Conservation (phyloP, 192 early-diverging fungal genomes). For the Entophlyctis helioformis region DNA sequence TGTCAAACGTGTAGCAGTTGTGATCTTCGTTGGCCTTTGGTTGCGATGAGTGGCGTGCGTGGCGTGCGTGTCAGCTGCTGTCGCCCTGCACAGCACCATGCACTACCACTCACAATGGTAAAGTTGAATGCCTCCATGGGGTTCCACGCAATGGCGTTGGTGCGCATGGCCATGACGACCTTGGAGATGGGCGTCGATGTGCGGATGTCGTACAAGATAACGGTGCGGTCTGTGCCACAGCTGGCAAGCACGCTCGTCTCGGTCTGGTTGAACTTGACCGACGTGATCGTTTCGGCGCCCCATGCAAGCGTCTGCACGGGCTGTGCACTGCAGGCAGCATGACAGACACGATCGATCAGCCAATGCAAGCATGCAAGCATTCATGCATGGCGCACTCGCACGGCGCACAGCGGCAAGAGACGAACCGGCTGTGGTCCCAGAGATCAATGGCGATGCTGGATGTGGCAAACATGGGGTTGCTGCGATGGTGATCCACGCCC, state of each 20-base stretch:
- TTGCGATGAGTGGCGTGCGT: conserved; percentile 5
- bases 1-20: conserved; percentile 94
- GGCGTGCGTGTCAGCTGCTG: conserved; percentile 61
- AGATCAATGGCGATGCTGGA: conserved; percentile 75
- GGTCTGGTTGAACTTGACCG: conserved; percentile 94
- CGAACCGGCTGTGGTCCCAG: conserved; percentile 70
- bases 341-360: conserved; percentile 1
- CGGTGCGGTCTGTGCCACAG: conserved; percentile 85
- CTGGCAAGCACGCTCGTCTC: conserved; percentile 87
- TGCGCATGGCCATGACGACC: conserved; percentile 57
- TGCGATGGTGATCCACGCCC: conserved; percentile 85
- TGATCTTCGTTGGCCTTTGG: conserved; percentile 87
- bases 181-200: conserved; percentile 80
- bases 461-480: conserved; percentile 74
- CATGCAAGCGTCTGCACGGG: conserved; percentile 76
- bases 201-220: conserved; percentile 90
- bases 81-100: conserved; percentile 46
- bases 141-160: conserved; percentile 98
- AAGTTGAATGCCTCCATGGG: conserved; percentile 98
- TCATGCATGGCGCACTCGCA: no score
- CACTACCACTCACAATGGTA: conserved; percentile 44
- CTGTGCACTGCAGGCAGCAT: conserved; percentile 40
- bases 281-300: conserved; percentile 90
- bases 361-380: no score
- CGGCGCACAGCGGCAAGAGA: no score